These are phyloP conservation scores for Exophiala phaeomuriformis DNA, from an alignment of 2,329 filamentous ascomycete genomes.

Conservation along the genomic window DNA sequence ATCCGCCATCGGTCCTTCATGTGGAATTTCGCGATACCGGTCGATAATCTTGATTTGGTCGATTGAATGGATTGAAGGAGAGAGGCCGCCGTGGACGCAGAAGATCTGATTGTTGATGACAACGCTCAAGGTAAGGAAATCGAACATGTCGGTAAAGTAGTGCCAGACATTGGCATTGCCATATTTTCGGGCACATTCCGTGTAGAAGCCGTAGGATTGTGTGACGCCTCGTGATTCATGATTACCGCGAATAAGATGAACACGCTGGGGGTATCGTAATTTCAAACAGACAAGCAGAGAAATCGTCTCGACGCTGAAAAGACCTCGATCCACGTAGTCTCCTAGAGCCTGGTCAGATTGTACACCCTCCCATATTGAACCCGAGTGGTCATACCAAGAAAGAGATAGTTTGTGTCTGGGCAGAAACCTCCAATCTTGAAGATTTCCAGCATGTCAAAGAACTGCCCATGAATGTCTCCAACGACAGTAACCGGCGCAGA, in stretches of 20 bases:
- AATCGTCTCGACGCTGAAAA: slow-evolving; percentile 98
- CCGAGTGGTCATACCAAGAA: slow-evolving; percentile 59
- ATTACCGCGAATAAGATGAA: slow-evolving; percentile 94
- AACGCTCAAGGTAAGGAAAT: slow-evolving; percentile 91
- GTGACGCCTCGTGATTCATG: slow-evolving; percentile 97
- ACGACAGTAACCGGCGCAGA: slow-evolving; percentile 92
- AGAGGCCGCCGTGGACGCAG: slow-evolving; percentile 90
- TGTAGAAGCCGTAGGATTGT: slow-evolving; percentile 98
- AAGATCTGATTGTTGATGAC: slow-evolving; percentile 99
- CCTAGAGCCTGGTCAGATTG: slow-evolving; percentile 45
- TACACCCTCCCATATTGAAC: neutral
- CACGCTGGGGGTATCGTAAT: slow-evolving; percentile 88
- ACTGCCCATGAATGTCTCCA: slow-evolving; percentile 97
- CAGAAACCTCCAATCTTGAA: slow-evolving; percentile 97
- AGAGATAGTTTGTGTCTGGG: slow-evolving; percentile 96
- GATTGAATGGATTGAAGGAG: slow-evolving; percentile 90
- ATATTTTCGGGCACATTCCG: slow-evolving; percentile 95
- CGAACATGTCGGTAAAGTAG: slow-evolving; percentile 99
- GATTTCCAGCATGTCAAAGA: slow-evolving; percentile 98
- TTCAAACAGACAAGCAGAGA: slow-evolving; percentile 96
- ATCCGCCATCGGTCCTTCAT: slow-evolving; percentile 99
- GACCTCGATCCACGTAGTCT: slow-evolving; percentile 95
- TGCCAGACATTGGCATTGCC: slow-evolving; percentile 99
- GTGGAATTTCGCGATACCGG: slow-evolving; percentile 94
- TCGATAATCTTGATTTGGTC: slow-evolving; percentile 99